A percentile compares a stretch with the other conserved stretches of the same genome.
Conservation (phyloP, 345 rosid species). For the Toxicodendron radicans region DNA sequence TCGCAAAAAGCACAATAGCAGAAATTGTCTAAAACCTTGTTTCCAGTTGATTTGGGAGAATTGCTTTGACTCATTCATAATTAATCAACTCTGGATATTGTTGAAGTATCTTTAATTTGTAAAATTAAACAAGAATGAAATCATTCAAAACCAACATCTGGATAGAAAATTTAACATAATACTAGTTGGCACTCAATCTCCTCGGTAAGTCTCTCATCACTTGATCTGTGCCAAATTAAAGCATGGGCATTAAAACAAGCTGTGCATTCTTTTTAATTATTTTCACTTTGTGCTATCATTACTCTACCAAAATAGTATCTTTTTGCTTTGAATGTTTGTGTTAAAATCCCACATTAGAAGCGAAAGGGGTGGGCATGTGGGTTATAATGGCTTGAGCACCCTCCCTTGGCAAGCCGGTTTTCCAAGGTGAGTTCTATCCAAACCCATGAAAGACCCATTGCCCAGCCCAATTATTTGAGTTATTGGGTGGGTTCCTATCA, state of each 20-base stretch:
- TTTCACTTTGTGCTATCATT: neutral
- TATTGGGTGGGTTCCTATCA: too few species aligned
- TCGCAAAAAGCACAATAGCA: neutral
- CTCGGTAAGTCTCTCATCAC: neutral
- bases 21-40: neutral
- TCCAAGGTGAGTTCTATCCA: too few species aligned
- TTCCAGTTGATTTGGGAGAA: neutral
- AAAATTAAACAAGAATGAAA: neutral
- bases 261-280: neutral
- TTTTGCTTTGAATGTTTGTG: neutral
- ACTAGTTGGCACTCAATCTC: neutral
- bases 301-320: neutral
- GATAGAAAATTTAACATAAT: too few species aligned
- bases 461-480: too few species aligned
- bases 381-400: too few species aligned
- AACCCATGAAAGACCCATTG: too few species aligned
- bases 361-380: too few species aligned
- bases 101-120: neutral
- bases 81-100: neutral
- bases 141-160: too few species aligned
- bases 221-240: neutral
- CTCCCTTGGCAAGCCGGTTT: too few species aligned
- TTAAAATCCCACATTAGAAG: too few species aligned
- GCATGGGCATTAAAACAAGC: neutral
- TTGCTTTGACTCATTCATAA: neutral